Evolutionary conservation across 306 rosid species (phyloP), one percentile per base, ranked within the genome.

Genomic region (Bauhinia variegata): DNA sequence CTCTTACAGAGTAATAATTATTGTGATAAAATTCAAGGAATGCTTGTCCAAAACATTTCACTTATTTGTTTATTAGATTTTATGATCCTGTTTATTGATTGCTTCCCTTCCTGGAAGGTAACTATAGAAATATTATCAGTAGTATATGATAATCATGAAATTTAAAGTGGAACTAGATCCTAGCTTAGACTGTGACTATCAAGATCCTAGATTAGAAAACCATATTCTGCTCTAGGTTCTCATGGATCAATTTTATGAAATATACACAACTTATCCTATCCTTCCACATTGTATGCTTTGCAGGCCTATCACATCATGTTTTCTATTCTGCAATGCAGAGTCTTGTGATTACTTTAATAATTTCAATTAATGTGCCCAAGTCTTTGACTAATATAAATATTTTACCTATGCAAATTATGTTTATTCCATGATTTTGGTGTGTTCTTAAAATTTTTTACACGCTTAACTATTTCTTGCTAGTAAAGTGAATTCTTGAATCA

Each of bases 141-240:
- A 47, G 14, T 31, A 37, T 41, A 37, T 5, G 31, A 39, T 41
- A 32, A 55, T 68, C n/a, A 13, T 73, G 58, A 54, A 67, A 48
- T 62, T 28, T 61, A 60, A 73, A 52, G 37, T 54, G 72, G 64
- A 68, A 48, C 57, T 55, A 31, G n/a, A n/a, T n/a, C n/a, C n/a
- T n/a, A n/a, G n/a, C n/a, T n/a, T n/a, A n/a, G 34, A 42, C 50
- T 61, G 12, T 61, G 67, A 67, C 7, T 3, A 67, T 47, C 63
- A 72, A 38, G 38, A 38, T 54, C 63, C 50, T 67, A 46, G 34
- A 19, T 52, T 19, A 8, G 11, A 23, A 28, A 15, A 17, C 31
- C 19, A 6, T 54, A 54, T 54, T 54, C 5, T 13, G 18, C 41
- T 31, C n/a, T 61, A 31, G 52, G 23, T 43, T 59, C 34, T 38